Evolutionary conservation across 78 protist species (phyloP).

Genomic region (Dictyostelium intermedium): DNA sequence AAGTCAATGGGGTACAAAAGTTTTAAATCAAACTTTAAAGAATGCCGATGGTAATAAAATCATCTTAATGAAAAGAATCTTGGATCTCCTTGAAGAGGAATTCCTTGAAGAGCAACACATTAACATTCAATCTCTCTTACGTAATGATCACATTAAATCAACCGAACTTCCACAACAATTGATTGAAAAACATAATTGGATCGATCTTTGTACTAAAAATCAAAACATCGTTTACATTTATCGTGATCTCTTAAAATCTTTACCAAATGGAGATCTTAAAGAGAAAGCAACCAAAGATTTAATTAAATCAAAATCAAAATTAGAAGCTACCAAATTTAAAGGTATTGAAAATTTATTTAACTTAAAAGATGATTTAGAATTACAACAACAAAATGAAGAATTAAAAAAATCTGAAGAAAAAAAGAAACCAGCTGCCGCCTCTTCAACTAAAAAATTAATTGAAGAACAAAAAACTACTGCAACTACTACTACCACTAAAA

Average conservation of each 20-base stretch:
- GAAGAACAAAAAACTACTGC: not conserved
- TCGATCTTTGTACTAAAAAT: not conserved
- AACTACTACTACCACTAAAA: not conserved
- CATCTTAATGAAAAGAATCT: slow-evolving; percentile 25
- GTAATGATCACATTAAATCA: slow-evolving; percentile 33
- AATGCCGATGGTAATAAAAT: slow-evolving; percentile 35
- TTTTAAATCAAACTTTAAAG: slow-evolving; percentile 6
- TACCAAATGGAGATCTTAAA: slow-evolving; percentile 5
- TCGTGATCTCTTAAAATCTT: slow-evolving; percentile 4
- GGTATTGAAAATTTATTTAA: slow-evolving; percentile 33
- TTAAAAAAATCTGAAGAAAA: not conserved
- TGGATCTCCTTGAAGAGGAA: not conserved
- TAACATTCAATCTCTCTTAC: slow-evolving; percentile 19
- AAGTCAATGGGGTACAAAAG: slow-evolving; percentile 30
- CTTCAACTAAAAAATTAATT: not conserved
- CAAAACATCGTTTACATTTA: not conserved
- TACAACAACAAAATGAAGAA: not conserved
- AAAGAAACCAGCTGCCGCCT: not conserved
- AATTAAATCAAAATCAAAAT: not conserved
- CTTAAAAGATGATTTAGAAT: slow-evolving; percentile 20
- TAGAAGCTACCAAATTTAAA: not conserved
- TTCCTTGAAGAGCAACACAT: not conserved
- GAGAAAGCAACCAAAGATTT: not conserved
- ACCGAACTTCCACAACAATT: slow-evolving; percentile 8
- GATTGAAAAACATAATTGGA: not conserved